These are phyloP conservation scores for Musa beccarii DNA, from an alignment of 176 grass and related monocot species.

Conservation along the genomic window DNA sequence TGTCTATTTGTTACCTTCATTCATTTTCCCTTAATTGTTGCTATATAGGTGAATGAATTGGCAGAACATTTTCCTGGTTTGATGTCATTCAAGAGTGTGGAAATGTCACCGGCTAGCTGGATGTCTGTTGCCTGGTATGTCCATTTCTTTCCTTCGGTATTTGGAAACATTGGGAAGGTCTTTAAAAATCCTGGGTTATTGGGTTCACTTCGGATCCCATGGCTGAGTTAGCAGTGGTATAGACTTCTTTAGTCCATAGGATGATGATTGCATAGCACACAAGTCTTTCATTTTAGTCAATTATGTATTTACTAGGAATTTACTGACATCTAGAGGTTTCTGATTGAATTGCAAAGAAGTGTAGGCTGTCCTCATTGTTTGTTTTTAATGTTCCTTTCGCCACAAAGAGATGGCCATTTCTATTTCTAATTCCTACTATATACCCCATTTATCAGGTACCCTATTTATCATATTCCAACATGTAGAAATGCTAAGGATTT, in stretches of 20 bases:
- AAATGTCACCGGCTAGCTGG: constrained; percentile 69
- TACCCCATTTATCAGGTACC: constrained; percentile 35
- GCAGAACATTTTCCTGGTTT: constrained; percentile 21
- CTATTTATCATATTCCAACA: constrained; percentile 43
- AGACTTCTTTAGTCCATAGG: too few relatives aligned
- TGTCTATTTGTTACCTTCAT: background rate
- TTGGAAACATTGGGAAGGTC: background rate
- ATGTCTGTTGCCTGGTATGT: constrained; percentile 67
- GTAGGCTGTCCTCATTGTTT: background rate
- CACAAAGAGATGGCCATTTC: background rate
- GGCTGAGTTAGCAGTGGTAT: background rate
- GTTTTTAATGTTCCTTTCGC: background rate
- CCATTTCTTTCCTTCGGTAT: background rate
- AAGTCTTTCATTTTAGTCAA: background rate
- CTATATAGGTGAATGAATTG: constrained; percentile 46
- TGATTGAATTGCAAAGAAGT: background rate
- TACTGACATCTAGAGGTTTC: background rate
- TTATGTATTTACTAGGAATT: background rate
- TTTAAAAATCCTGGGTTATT: background rate
- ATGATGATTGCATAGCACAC: background rate
- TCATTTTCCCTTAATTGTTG: background rate
- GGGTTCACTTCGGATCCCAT: background rate
- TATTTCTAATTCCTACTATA: background rate
- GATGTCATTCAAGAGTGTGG: constrained; percentile 30
- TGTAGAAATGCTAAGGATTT: constrained; percentile 39